Evolutionary conservation across 805 yeast genomes (phyloP).

Genomic region (Metschnikowia lachancei): DNA sequence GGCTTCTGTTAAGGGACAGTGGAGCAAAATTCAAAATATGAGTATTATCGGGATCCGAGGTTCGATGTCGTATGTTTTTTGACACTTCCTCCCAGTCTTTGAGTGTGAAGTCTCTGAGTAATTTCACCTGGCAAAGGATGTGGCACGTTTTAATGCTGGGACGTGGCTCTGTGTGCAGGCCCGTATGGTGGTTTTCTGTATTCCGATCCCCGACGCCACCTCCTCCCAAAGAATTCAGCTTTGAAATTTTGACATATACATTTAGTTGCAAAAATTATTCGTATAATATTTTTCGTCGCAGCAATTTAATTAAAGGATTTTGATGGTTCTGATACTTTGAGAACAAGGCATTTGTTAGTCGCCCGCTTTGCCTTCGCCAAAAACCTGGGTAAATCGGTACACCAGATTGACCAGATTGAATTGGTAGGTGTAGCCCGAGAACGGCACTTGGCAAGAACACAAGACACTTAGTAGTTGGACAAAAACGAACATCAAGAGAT

Average conservation of each 20-base stretch:
- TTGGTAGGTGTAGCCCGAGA: background rate
- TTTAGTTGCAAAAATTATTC: too few species aligned
- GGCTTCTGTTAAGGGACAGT: too few species aligned
- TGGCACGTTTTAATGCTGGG: slow-evolving; percentile 1
- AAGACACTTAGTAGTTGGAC: background rate
- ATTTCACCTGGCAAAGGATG: background rate
- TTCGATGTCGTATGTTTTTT: background rate
- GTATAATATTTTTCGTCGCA: too few species aligned
- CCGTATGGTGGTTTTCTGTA: too few species aligned
- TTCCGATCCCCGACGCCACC: too few species aligned
- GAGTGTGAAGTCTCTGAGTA: background rate
- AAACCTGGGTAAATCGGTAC: background rate
- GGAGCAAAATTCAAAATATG: too few species aligned
- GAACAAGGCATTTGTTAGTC: background rate
- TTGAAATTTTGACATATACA: too few species aligned
- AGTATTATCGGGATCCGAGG: background rate
- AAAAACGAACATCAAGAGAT: too few species aligned
- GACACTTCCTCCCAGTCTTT: background rate
- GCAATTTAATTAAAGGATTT: too few species aligned
- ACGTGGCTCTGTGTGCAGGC: too few species aligned
- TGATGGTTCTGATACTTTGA: too few species aligned
- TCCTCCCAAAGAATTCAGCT: too few species aligned
- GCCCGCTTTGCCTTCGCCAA: background rate
- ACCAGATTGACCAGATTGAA: background rate
- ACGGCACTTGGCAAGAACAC: background rate